A percentile compares a stretch with the other conserved stretches of the same genome.
phyloP scores from a whole-genome alignment of 495 filamentous ascomycete species.

The Polyplosphaeria fusca region DNA sequence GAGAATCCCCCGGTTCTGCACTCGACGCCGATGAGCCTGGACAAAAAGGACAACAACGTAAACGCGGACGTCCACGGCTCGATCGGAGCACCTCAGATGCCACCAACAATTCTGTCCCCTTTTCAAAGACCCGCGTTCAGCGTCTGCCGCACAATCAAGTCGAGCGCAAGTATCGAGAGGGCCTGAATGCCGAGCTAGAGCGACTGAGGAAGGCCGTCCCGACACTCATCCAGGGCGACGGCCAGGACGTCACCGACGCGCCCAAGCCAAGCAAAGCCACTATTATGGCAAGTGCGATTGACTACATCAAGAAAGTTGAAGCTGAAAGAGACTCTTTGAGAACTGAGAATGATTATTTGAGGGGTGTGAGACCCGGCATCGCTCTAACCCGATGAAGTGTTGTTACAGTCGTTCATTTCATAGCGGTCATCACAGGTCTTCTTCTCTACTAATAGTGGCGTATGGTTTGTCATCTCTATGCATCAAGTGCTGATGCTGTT shows the following conservation, averaged over 20 bases:
- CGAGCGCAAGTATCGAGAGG: conserved; percentile 37
- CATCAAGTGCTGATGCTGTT: too few relatives aligned
- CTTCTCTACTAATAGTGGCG: too few relatives aligned
- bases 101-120: conserved; percentile 4
- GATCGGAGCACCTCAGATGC: conserved; percentile 13
- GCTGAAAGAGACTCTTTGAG: conserved; percentile 17
- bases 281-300: conserved; percentile 31
- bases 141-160: conserved; percentile 37
- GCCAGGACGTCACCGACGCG: conserved; percentile 9
- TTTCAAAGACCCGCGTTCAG: background rate
- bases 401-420: too few relatives aligned
- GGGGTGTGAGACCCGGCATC: background rate
- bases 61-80: conserved; percentile 23
- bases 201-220: conserved; percentile 29
- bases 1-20: conserved; percentile 5
- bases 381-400: background rate
- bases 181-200: conserved; percentile 34
- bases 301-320: conserved; percentile 34
- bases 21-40: background rate
- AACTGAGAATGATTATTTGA: conserved; percentile 25
- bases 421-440: too few relatives aligned
- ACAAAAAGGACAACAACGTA: conserved; percentile 13
- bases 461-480: too few relatives aligned
- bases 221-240: conserved; percentile 30
- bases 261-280: conserved; percentile 35